Evolutionary conservation across 495 filamentous ascomycete species (phyloP).

Genomic region (Penicillium odoratum): DNA sequence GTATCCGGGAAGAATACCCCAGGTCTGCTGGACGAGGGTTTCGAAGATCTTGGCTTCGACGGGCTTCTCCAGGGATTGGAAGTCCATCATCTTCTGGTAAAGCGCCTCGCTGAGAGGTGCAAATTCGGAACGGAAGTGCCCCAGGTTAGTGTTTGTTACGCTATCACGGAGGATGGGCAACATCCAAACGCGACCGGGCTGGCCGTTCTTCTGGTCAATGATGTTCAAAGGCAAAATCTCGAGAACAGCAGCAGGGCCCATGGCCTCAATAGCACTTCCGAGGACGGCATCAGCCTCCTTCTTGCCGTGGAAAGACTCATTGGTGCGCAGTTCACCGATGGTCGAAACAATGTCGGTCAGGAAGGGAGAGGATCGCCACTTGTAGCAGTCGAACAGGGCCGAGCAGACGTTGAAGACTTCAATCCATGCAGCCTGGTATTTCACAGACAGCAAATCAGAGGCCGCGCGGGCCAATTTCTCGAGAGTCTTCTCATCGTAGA

Average conservation of each 20-base stretch:
- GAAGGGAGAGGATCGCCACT: constrained; percentile 79
- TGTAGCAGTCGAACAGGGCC: constrained; percentile 82
- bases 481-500: constrained; percentile 83
- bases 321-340: constrained; percentile 83
- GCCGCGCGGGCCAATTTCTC: constrained; percentile 69
- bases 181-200: constrained; percentile 90
- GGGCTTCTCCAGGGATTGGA: constrained; percentile 75
- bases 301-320: constrained; percentile 88
- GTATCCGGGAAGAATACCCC: constrained; percentile 92
- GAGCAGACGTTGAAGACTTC: constrained; percentile 89
- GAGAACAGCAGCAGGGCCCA: constrained; percentile 83
- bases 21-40: constrained; percentile 91
- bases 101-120: constrained; percentile 86
- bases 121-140: constrained; percentile 81
- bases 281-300: constrained; percentile 91
- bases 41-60: constrained; percentile 98
- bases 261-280: constrained; percentile 77
- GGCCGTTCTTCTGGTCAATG: constrained; percentile 66
- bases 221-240: constrained; percentile 83
- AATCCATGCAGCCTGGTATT: constrained; percentile 92
- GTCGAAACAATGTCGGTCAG: constrained; percentile 69
- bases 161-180: constrained; percentile 84
- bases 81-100: constrained; percentile 83
- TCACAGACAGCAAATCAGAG: constrained; percentile 74
- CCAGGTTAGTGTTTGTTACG: constrained; percentile 78